phyloP scores from a whole-genome alignment of 495 filamentous ascomycete genomes.

The Staphylotrichum longicolle region DNA sequence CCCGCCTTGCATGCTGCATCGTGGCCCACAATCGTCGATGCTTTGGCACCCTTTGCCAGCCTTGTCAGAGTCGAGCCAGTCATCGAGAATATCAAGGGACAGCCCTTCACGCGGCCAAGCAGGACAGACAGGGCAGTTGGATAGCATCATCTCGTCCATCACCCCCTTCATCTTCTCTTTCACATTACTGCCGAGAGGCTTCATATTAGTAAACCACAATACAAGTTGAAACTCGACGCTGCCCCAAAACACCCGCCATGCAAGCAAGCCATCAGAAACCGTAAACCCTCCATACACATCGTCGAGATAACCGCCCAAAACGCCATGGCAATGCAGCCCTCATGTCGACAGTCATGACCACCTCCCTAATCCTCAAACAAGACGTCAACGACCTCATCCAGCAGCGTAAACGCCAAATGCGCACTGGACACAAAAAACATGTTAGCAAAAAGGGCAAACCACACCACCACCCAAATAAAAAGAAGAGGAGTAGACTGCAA shows the following conservation, averaged over 20 bases:
- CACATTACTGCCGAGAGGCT: too few species aligned
- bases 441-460: slow-evolving; percentile 17
- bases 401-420: slow-evolving; percentile 71
- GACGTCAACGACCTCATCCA: slow-evolving; percentile 75
- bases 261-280: background rate
- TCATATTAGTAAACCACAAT: too few species aligned
- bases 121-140: too few species aligned
- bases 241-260: background rate
- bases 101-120: background rate
- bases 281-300: background rate
- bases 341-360: background rate
- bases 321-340: slow-evolving; percentile 11
- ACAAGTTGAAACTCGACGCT: background rate
- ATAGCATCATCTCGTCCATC: too few species aligned
- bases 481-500: background rate
- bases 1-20: slow-evolving; percentile 9
- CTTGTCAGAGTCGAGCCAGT: too few species aligned
- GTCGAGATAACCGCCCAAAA: background rate
- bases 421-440: slow-evolving; percentile 48
- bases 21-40: background rate
- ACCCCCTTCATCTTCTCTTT: too few species aligned
- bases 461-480: slow-evolving; percentile 5
- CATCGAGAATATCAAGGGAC: background rate
- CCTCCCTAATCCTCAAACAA: slow-evolving; percentile 53
- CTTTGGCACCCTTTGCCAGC: background rate